Conservation (phyloP, 352 stramenopile genomes). For the Peronospora farinosa region DNA sequence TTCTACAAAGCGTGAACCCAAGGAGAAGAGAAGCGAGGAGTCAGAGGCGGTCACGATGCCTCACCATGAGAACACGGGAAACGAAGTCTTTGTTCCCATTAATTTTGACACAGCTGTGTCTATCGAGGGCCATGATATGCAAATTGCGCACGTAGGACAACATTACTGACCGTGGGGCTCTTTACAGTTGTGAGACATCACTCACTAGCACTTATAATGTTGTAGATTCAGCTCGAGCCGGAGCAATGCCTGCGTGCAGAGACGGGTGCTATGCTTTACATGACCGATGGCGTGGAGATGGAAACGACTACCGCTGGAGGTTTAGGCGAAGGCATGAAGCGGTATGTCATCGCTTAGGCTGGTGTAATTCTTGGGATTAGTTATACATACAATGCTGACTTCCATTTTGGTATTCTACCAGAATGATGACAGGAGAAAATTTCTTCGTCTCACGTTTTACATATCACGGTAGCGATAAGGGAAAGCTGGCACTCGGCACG, state of each 20-base stretch:
- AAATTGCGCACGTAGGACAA: conserved; percentile 69
- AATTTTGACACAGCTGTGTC: conserved; percentile 73
- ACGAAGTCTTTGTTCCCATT: conserved; percentile 69
- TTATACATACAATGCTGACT: conserved; percentile 1
- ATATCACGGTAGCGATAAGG: conserved; percentile 51
- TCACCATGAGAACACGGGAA: conserved; percentile 32
- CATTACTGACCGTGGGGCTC: background rate
- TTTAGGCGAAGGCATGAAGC: conserved; percentile 78
- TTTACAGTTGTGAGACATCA: background rate
- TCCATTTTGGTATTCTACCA: conserved; percentile 16
- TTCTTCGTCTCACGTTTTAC: conserved; percentile 77
- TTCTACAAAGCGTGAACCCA: conserved; percentile 2
- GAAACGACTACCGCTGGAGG: conserved; percentile 89
- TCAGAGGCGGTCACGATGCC: conserved; percentile 9
- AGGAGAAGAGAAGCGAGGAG: conserved; percentile 13
- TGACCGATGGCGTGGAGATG: conserved; percentile 90
- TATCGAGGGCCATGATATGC: conserved; percentile 80
- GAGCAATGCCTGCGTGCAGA: conserved; percentile 90
- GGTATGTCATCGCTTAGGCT: conserved; percentile 36
- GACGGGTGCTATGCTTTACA: conserved; percentile 93
- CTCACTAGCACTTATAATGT: conserved; percentile 3
- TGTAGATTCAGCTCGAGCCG: conserved; percentile 79
- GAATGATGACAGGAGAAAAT: conserved; percentile 74
- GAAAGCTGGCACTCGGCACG: conserved; percentile 87
- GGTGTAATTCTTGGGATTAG: conserved; percentile 45